A percentile compares a stretch with the other conserved stretches of the same genome.
Evolutionary conservation across 192 early-diverging fungal genomes (phyloP).

Genomic region (Backusella mclennaniae): DNA sequence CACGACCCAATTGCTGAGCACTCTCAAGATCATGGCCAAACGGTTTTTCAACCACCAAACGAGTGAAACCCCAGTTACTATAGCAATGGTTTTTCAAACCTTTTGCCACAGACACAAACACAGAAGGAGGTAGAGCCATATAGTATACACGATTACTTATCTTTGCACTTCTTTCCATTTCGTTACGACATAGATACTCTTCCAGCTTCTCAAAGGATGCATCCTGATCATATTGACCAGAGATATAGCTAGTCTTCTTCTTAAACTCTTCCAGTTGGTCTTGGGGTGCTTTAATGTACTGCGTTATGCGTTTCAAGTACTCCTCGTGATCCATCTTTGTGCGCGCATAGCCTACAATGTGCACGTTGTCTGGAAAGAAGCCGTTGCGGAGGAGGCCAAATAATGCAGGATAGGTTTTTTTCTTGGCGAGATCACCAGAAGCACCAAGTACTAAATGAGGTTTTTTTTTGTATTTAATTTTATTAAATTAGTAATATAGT

Average conservation of each 20-base stretch:
- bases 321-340: slow-evolving; percentile 70
- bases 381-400: slow-evolving; percentile 88
- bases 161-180: slow-evolving; percentile 36
- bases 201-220: slow-evolving; percentile 68
- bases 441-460: slow-evolving; percentile 70
- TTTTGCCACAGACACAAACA: slow-evolving; percentile 85
- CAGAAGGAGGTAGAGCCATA: slow-evolving; percentile 94
- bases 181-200: slow-evolving; percentile 55
- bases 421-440: slow-evolving; percentile 95
- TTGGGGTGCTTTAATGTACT: slow-evolving; percentile 58
- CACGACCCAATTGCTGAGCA: slow-evolving; percentile 65
- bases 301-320: slow-evolving; percentile 74
- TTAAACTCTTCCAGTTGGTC: slow-evolving; percentile 60
- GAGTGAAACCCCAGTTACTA: slow-evolving; percentile 62
- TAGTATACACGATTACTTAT: slow-evolving; percentile 85
- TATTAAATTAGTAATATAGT: not conserved
- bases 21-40: slow-evolving; percentile 93
- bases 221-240: slow-evolving; percentile 82
- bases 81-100: slow-evolving; percentile 75
- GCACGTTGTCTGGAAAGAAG: slow-evolving; percentile 70
- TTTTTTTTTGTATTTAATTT: not conserved
- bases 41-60: slow-evolving; percentile 96
- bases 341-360: slow-evolving; percentile 93
- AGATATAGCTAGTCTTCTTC: slow-evolving; percentile 67
- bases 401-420: slow-evolving; percentile 96